A percentile compares a stretch with the other conserved stretches of the same genome.
Evolutionary conservation across 2,329 filamentous ascomycete species (phyloP).

Genomic region (Colletotrichum spaethianum): DNA sequence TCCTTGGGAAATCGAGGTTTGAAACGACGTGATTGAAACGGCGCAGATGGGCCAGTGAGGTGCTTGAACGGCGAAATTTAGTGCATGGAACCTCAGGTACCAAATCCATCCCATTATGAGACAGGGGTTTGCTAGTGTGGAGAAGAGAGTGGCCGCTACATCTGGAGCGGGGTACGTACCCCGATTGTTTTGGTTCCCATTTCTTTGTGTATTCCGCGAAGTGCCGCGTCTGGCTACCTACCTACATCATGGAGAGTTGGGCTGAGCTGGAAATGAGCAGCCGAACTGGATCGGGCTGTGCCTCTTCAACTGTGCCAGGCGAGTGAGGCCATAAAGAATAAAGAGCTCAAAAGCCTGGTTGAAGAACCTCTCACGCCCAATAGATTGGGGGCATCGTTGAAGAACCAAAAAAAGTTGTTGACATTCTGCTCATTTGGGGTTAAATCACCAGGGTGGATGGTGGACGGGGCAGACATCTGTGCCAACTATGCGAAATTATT

Average conservation of each 20-base stretch:
- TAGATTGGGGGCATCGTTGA: too few relatives aligned
- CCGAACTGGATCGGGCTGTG: not conserved
- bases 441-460: not conserved
- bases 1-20: slow-evolving; percentile 24
- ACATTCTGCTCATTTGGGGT: not conserved
- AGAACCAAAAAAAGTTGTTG: not conserved
- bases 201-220: slow-evolving; percentile 3
- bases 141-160: slow-evolving; percentile 25
- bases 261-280: not conserved
- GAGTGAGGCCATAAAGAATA: not conserved
- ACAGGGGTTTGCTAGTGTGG: slow-evolving; percentile 32
- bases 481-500: slow-evolving; percentile 2
- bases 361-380: not conserved
- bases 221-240: not conserved
- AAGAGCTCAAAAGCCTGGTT: not conserved
- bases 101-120: slow-evolving; percentile 28
- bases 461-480: not conserved
- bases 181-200: slow-evolving; percentile 7
- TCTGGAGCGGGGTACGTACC: slow-evolving; percentile 1
- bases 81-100: slow-evolving; percentile 29
- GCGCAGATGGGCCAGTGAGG: slow-evolving; percentile 31
- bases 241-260: not conserved
- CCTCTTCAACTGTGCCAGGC: not conserved
- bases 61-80: slow-evolving; percentile 33
- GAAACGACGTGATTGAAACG: slow-evolving; percentile 41